phyloP scores from a whole-genome alignment of 2,329 filamentous ascomycete species.

The Epichloe uncinata region DNA sequence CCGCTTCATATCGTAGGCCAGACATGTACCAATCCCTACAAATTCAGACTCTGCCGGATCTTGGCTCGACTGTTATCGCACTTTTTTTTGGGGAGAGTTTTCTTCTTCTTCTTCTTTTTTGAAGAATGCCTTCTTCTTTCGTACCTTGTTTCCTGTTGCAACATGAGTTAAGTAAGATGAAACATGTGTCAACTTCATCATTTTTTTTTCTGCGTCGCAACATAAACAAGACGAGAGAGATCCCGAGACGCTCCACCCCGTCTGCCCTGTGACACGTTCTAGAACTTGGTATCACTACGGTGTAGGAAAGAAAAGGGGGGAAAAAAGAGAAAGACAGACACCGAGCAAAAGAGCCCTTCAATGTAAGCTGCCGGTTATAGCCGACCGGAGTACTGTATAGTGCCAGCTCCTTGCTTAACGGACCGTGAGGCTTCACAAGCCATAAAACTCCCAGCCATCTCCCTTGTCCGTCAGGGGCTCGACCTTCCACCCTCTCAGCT shows the following conservation, averaged over 20 bases:
- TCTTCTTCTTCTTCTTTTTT: background rate
- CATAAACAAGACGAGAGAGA: background rate
- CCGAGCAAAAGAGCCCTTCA: background rate
- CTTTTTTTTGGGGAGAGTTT: background rate
- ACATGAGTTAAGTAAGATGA: background rate
- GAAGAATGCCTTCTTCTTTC: background rate
- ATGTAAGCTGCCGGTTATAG: background rate
- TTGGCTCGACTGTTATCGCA: background rate
- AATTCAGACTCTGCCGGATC: background rate
- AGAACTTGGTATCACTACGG: slow-evolving; percentile 14
- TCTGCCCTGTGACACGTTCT: slow-evolving; percentile 10
- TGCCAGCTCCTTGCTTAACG: background rate
- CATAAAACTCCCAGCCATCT: slow-evolving; percentile 56
- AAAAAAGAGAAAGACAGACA: background rate
- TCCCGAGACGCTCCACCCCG: slow-evolving; percentile 2
- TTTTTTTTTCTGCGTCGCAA: slow-evolving; percentile 2
- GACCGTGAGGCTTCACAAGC: slow-evolving; percentile 27
- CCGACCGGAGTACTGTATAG: background rate
- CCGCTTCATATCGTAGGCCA: background rate
- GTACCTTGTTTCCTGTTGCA: background rate
- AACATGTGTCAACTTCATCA: background rate
- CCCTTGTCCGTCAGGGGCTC: slow-evolving; percentile 14
- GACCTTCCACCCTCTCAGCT: slow-evolving; percentile 12
- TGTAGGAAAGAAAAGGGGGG: slow-evolving; percentile 3
- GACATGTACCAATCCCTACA: background rate